Percentiles rank a stretch among this genome's conserved stretches.
Conservation (phyloP, 495 filamentous ascomycete species). For the Penicillium angulare region DNA sequence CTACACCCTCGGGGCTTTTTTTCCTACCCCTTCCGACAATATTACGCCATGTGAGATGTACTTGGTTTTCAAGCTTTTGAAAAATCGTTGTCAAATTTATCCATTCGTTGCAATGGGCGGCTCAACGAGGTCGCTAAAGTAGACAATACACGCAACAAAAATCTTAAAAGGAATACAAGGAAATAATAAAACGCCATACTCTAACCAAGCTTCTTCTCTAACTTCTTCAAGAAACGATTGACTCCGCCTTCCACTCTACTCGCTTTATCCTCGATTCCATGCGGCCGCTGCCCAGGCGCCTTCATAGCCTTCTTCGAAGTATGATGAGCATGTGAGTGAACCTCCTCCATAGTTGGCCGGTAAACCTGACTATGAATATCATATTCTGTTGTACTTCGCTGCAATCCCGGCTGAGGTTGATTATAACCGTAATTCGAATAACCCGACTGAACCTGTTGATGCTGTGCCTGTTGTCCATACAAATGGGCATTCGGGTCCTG, state of each 20-base stretch:
- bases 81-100: too few species aligned
- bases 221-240: conserved; percentile 77
- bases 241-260: conserved; percentile 73
- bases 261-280: conserved; percentile 68
- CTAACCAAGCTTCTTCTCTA: conserved; percentile 77
- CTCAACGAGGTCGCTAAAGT: too few species aligned
- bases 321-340: conserved; percentile 37
- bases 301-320: conserved; percentile 52
- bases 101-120: not conserved
- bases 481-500: conserved; percentile 48
- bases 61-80: too few species aligned
- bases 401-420: conserved; percentile 35
- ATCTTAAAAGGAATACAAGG: too few species aligned
- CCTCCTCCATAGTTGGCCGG: conserved; percentile 67
- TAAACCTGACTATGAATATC: conserved; percentile 75
- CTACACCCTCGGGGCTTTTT: not conserved
- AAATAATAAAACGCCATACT: not conserved
- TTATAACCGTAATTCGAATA: conserved; percentile 60
- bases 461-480: conserved; percentile 27
- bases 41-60: too few species aligned
- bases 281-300: conserved; percentile 44
- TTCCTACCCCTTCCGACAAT: not conserved
- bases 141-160: too few species aligned
- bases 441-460: conserved; percentile 36
- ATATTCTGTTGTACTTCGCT: conserved; percentile 48